Conservation (phyloP, 768 basidiomycete genomes). For the Termitomyces sp. region DNA sequence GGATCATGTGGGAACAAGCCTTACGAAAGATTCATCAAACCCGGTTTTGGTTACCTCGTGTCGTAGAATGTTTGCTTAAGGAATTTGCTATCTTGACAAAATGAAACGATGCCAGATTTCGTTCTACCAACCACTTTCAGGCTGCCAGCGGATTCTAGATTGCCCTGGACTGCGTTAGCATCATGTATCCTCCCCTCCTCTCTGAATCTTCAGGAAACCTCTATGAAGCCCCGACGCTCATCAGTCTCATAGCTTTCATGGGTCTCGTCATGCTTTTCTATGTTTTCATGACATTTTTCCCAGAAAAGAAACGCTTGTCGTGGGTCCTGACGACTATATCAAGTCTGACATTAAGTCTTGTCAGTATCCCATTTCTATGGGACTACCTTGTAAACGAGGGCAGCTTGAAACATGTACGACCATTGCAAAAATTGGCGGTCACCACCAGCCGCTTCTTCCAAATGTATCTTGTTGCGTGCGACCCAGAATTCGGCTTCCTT, state of each 20-base stretch:
- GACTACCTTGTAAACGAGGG: neutral
- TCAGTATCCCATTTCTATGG: neutral
- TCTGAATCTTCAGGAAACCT: neutral
- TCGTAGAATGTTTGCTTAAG: too few relatives aligned
- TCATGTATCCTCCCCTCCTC: neutral
- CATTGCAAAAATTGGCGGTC: neutral
- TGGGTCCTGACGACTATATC: slow-evolving; percentile 17
- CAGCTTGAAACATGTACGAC: slow-evolving; percentile 1
- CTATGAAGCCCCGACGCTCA: neutral
- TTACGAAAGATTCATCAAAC: too few relatives aligned
- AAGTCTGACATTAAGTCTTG: neutral
- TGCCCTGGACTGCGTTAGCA: too few relatives aligned
- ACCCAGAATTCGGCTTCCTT: neutral
- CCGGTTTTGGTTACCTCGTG: too few relatives aligned
- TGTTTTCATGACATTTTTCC: neutral
- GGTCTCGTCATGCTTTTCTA: neutral
- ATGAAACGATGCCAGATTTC: too few relatives aligned
- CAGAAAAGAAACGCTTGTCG: slow-evolving; percentile 7
- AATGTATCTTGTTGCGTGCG: neutral
- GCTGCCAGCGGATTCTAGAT: too few relatives aligned
- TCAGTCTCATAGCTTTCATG: neutral
- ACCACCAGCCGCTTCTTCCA: neutral
- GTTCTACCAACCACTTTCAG: too few relatives aligned
- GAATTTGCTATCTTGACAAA: too few relatives aligned
- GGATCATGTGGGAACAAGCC: too few relatives aligned